These are phyloP conservation scores for sunflower (Helianthus annuus) DNA, from an alignment of 129 eudicot species.

Conservation along the genomic window HanXRQr2.0-SUNRISE NC_035441.2:123999543-124000042, in stretches of 20 bases:
- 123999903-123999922: slow-evolving; percentile 63
- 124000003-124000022: slow-evolving; percentile 73
- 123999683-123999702: no score
- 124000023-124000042: slow-evolving; percentile 73
- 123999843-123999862: not conserved
- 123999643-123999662: no score
- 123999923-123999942: slow-evolving; percentile 88
- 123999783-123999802: not conserved
- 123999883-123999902: slow-evolving; percentile 52
- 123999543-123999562: no score
- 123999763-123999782: no score
- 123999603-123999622: no score
- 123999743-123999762: no score
- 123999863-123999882: slow-evolving; percentile 8
- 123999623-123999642: no score
- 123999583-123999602: no score
- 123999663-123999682: no score
- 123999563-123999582: no score
- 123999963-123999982: slow-evolving; percentile 35
- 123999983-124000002: slow-evolving; percentile 49
- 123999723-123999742: no score
- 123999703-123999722: no score
- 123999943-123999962: slow-evolving; percentile 67
- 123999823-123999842: not conserved
- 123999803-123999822: not conserved